Evolutionary conservation across 176 grass and related monocot species (phyloP), one percentile per base, ranked within the genome.

Genomic region (Carex kokanica): DNA sequence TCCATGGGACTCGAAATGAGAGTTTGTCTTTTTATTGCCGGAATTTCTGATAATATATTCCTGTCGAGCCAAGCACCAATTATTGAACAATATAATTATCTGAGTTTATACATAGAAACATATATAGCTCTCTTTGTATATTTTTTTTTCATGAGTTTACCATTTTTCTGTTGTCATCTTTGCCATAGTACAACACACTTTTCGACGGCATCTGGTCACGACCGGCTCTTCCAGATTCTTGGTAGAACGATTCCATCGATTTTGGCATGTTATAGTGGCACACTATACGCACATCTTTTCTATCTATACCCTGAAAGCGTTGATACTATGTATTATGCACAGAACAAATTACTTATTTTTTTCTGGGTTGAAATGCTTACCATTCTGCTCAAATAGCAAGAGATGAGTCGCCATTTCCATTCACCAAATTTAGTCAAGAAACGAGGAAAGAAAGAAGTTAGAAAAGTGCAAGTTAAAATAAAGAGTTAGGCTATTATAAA

Each of bases 171-270:
- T 64, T 75, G 59, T 98, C 95, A 68, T 93, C 87, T 78, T 91
- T 85, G 80, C 95, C 92, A 59, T 98, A 98, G 82, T 98, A 95
- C 61, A 98, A 45, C 61, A 98, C 88, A 91, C 95, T 95, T 63
- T 70, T 95, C 11, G 92, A 94, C 74, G 95, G 86, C 52, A 86
- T 83, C 70, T 91, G 92, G 71, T 98, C 95, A 82, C 86, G 92
- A 36, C 92, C 95, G 83, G 91, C 92, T 90, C 95, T 83, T 83
- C 92, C 95, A 27, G 95, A 93, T 74, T 98, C 95, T 84, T 98
- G 92, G 65, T 98, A 98, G 84, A 98, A 98, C 20, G 88, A 86
- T 91, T 98, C 95, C 92, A 95, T 98, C 64, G 95, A 93, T 78
- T 98, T 98, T 62, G 95, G 95, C 68, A 98, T 87, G 89, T 98